These are phyloP conservation scores for Aspergillus fumigatiaffinis DNA, from an alignment of 2,329 filamentous ascomycete genomes.

Conservation along the genomic window DNA sequence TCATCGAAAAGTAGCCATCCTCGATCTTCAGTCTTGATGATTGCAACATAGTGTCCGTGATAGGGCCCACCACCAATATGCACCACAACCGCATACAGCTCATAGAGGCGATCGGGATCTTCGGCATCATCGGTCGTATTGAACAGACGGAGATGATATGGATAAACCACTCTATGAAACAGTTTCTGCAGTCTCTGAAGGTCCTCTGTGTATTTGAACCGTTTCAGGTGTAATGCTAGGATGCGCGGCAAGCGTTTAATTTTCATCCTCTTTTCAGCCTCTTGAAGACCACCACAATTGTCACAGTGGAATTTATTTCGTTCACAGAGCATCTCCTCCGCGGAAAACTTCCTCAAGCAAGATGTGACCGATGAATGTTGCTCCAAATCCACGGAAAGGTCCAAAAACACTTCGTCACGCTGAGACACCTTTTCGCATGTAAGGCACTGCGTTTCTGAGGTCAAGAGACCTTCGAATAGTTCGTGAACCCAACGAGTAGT, in stretches of 20 bases:
- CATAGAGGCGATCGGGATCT: constrained; percentile 89
- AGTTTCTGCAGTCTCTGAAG: constrained; percentile 90
- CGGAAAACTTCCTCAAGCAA: constrained; percentile 91
- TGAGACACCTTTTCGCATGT: constrained; percentile 96
- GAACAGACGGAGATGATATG: constrained; percentile 92
- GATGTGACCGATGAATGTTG: constrained; percentile 95
- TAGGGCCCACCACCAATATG: constrained; percentile 97
- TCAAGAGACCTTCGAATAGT: constrained; percentile 90
- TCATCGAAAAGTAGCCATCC: constrained; percentile 97
- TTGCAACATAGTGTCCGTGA: constrained; percentile 95
- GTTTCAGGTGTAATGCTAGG: constrained; percentile 85
- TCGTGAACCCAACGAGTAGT: constrained; percentile 92
- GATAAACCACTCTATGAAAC: constrained; percentile 94
- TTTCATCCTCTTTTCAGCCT: constrained; percentile 99
- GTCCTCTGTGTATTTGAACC: constrained; percentile 98
- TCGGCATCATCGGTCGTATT: constrained; percentile 96
- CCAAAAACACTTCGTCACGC: constrained; percentile 90
- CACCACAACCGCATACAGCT: constrained; percentile 94
- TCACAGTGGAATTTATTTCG: constrained; percentile 99
- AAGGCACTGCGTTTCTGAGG: constrained; percentile 92
- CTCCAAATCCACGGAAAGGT: constrained; percentile 92
- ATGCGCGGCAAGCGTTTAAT: constrained; percentile 92
- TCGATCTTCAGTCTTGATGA: constrained; percentile 94
- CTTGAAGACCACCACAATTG: constrained; percentile 90
- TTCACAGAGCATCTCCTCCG: constrained; percentile 97